Evolutionary conservation across 305 asterid genomes (phyloP).

Genomic region (Striga hermonthica): DNA sequence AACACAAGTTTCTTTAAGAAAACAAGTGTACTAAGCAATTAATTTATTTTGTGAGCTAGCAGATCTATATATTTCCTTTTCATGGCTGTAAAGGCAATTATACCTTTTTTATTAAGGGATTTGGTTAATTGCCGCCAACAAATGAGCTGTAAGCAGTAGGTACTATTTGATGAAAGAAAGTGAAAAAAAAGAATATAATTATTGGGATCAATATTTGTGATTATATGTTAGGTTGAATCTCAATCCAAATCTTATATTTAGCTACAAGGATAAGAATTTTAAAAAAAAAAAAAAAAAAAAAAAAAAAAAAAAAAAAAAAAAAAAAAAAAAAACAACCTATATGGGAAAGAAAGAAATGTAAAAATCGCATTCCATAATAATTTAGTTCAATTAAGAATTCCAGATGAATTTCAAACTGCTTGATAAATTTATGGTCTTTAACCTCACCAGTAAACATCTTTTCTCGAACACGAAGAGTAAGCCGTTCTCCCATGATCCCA

Average conservation of each 20-base stretch:
- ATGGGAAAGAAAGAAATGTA: neutral
- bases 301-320: neutral
- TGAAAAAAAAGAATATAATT: too few species aligned
- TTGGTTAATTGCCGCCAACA: too few species aligned
- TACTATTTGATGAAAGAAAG: too few species aligned
- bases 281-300: neutral
- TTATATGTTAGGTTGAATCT: too few species aligned
- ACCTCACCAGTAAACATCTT: conserved; percentile 79
- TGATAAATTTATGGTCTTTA: conserved; percentile 11
- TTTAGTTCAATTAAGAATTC: neutral
- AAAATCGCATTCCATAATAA: neutral
- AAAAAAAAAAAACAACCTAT: neutral
- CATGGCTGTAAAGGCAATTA: too few species aligned
- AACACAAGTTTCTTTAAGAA: neutral
- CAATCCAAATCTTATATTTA: too few species aligned
- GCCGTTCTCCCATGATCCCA: conserved; percentile 92
- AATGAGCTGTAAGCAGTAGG: too few species aligned
- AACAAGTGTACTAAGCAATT: neutral
- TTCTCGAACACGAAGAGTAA: conserved; percentile 84
- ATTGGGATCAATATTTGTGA: too few species aligned
- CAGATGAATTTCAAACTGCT: neutral
- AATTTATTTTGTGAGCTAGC: neutral
- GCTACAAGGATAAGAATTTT: neutral
- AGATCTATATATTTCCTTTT: too few species aligned
- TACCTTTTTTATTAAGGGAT: too few species aligned